Conservation (phyloP, 1,139 yeast genomes). For the Hanseniaspora gamundiae region DNA sequence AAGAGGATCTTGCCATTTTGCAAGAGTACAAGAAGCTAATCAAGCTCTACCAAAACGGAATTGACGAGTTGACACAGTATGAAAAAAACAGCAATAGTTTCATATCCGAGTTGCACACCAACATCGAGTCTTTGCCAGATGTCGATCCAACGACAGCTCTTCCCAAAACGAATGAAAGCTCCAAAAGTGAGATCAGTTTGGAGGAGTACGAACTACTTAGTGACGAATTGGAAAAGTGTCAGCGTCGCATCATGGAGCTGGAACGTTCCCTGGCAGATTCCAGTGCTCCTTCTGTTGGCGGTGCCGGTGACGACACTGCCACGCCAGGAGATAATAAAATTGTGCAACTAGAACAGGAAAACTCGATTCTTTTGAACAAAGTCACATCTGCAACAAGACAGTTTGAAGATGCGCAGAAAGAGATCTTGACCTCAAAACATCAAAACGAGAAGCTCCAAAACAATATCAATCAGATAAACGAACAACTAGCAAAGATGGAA, state of each 20-base stretch:
- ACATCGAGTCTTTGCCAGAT: constrained; percentile 84
- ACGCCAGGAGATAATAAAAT: constrained; percentile 58
- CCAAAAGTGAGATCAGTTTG: constrained; percentile 6
- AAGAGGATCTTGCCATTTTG: constrained; percentile 11
- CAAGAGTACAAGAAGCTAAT: constrained; percentile 51
- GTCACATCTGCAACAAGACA: constrained; percentile 35
- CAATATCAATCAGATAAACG: constrained; percentile 28
- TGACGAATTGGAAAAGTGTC: constrained; percentile 65
- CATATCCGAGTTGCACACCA: constrained; percentile 63
- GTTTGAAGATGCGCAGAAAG: constrained; percentile 18
- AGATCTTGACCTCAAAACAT: background rate
- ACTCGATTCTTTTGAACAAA: constrained; percentile 50
- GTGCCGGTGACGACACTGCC: background rate
- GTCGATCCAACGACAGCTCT: constrained; percentile 56
- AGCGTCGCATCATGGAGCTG: constrained; percentile 53
- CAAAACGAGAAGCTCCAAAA: constrained; percentile 25
- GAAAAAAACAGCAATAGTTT: constrained; percentile 62
- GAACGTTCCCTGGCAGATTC: constrained; percentile 27
- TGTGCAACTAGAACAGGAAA: constrained; percentile 52
- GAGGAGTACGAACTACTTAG: constrained; percentile 47
- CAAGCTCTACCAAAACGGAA: constrained; percentile 78
- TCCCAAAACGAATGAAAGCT: background rate
- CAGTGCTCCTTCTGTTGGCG: background rate
- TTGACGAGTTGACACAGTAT: constrained; percentile 69
- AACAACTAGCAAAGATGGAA: constrained; percentile 37